Percentiles rank a stretch among this genome's conserved stretches.
phyloP scores from a whole-genome alignment of 176 grass and related monocot species.

The Triticum timopheevii region DNA sequence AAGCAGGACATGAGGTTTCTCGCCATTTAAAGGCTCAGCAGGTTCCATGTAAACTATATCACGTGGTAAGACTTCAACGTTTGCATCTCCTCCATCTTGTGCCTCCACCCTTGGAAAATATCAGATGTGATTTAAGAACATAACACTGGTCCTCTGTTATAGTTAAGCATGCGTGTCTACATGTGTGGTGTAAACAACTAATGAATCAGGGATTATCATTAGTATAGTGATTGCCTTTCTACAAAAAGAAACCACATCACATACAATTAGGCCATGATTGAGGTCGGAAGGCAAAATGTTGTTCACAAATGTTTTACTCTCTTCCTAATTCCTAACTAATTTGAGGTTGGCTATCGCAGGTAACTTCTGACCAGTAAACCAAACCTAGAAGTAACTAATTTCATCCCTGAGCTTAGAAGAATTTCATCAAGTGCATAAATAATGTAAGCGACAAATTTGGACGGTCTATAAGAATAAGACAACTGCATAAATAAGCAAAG shows the following conservation, averaged over 20 bases:
- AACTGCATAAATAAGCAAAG: background rate
- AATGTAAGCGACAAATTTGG: background rate
- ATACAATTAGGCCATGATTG: background rate
- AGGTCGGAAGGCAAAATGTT: background rate
- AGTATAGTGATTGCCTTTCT: background rate
- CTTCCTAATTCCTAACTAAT: conserved; percentile 1
- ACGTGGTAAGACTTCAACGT: conserved; percentile 68
- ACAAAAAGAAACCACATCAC: background rate
- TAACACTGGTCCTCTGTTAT: background rate
- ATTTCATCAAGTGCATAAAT: background rate
- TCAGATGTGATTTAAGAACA: conserved; percentile 12
- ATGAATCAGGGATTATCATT: background rate
- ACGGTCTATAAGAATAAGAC: background rate
- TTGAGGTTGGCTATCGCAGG: background rate
- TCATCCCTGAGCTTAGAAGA: background rate
- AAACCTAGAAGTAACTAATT: background rate
- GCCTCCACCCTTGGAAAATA: conserved; percentile 72
- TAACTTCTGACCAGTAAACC: background rate
- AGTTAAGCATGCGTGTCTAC: background rate
- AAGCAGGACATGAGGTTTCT: conserved; percentile 68
- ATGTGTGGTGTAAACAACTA: background rate
- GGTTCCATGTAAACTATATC: conserved; percentile 76
- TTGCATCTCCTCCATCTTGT: conserved; percentile 91
- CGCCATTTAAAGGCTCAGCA: conserved; percentile 57
- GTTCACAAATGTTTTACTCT: background rate